phyloP scores from a whole-genome alignment of 2,329 filamentous ascomycete species.

The Aspergillus latus region DNA sequence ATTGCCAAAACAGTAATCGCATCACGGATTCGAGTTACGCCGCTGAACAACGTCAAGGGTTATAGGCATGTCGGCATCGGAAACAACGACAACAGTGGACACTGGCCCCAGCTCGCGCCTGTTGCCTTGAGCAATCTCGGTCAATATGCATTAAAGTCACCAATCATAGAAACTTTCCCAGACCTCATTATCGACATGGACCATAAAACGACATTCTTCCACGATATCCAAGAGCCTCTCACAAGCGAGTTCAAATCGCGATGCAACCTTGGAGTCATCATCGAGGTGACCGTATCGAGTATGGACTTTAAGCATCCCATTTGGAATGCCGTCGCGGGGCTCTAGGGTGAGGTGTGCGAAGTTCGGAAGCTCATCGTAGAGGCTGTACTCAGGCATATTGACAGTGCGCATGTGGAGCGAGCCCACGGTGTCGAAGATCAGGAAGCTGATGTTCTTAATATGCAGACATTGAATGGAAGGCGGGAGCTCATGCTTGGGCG shows the following conservation, averaged over 20 bases:
- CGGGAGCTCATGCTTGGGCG: not conserved
- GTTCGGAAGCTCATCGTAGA: not conserved
- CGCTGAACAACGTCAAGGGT: too few relatives aligned
- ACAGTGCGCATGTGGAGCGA: conserved; percentile 8
- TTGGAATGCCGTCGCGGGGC: not conserved
- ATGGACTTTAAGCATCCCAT: conserved; percentile 2
- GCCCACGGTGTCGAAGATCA: conserved; percentile 1
- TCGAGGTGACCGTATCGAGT: not conserved
- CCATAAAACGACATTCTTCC: not conserved
- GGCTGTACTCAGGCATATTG: not conserved
- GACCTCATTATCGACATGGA: not conserved
- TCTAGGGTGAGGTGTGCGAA: not conserved
- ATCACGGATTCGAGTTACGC: too few relatives aligned
- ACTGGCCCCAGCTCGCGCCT: too few relatives aligned
- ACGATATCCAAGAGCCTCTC: not conserved
- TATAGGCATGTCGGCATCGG: too few relatives aligned
- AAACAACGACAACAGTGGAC: too few relatives aligned
- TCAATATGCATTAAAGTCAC: too few relatives aligned
- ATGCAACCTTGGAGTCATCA: not conserved
- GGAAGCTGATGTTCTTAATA: conserved; percentile 5
- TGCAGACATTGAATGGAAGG: not conserved
- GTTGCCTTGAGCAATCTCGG: too few relatives aligned
- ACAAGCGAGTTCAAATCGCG: not conserved
- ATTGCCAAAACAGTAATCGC: too few relatives aligned
- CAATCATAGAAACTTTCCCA: not conserved